Evolutionary conservation across 2,329 filamentous ascomycete genomes (phyloP), one percentile per base, ranked within the genome.

Genomic region (Albifimbria verrucaria): DNA sequence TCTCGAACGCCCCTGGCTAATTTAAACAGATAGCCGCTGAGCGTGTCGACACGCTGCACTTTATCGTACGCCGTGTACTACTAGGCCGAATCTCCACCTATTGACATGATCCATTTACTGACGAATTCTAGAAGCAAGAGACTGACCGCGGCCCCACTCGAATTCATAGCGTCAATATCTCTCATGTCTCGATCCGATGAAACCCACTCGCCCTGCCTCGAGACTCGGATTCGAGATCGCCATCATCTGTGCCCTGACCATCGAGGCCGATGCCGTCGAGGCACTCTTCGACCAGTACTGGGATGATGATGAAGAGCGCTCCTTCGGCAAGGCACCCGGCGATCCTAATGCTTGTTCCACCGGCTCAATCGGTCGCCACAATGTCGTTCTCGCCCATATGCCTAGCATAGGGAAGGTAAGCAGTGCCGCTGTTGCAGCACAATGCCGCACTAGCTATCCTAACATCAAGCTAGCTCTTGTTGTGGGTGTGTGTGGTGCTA

Each of bases 291-390:
- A 69, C 26, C 48, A 64, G 20, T 61, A 60, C 32, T 69, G 61
- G 64, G 64, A 66, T 6, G 54, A 56, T 1, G 36, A 54, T 2
- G 26, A 54, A 7, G 54, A 52, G 28, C 51, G 59, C 11, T 4
- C 24, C 1, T 65, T 63, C 15, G 60, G 62, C 1, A 59, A 58
- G 25, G 59, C 60, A 0, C 11, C 7, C 1, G 61, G 64, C 2
- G 68, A 72, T 36, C 11, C n/a, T 0, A 69, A 71, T 44, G 49
- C n/a, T 0, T 72, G 71, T 48, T 57, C 53, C 1, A 61, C 61
- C 1, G 69, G 68, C 0, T 60, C 62, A 0, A 62, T 71, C 1
- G 63, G 63, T 1, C 51, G 54, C 3, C 54, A 62, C 46, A 56
- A 66, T 43, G 62, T 67, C 4, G 65, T 72, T 3, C 57, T 74